Evolutionary conservation across 192 early-diverging fungal species (phyloP).

Genomic region (Backusella australiensis): DNA sequence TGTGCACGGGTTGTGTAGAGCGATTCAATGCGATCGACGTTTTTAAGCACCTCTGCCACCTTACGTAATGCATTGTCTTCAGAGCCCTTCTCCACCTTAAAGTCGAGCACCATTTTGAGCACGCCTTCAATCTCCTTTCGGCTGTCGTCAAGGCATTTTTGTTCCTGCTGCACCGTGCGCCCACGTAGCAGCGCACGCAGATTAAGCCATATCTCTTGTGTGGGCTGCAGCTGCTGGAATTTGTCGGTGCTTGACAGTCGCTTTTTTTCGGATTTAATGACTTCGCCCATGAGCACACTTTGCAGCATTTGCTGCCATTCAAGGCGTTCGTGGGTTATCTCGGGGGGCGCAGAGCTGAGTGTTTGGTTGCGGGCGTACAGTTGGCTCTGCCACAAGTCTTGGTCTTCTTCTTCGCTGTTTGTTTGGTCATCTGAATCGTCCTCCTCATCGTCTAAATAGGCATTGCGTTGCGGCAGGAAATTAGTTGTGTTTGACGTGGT

Average conservation of each 20-base stretch:
- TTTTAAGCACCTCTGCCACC: slow-evolving; percentile 66
- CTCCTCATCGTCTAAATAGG: slow-evolving; percentile 11
- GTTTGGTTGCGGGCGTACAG: slow-evolving; percentile 19
- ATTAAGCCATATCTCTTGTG: slow-evolving; percentile 70
- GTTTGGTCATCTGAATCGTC: slow-evolving; percentile 7
- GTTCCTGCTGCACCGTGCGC: slow-evolving; percentile 59
- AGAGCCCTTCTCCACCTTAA: slow-evolving; percentile 31
- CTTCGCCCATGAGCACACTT: slow-evolving; percentile 77
- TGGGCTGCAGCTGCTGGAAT: slow-evolving; percentile 37
- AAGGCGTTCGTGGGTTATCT: slow-evolving; percentile 62
- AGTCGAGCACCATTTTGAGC: slow-evolving; percentile 63
- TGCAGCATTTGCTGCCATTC: slow-evolving; percentile 88
- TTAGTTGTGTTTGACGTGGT: background rate
- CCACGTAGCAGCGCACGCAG: slow-evolving; percentile 64
- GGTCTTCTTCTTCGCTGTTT: slow-evolving; percentile 12
- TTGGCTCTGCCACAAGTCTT: slow-evolving; percentile 18
- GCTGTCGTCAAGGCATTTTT: slow-evolving; percentile 63
- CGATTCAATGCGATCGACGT: slow-evolving; percentile 73
- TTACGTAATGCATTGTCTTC: slow-evolving; percentile 55
- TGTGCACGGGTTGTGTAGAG: slow-evolving; percentile 71
- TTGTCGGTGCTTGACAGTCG: slow-evolving; percentile 56
- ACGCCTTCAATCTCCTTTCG: slow-evolving; percentile 55
- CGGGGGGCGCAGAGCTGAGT: slow-evolving; percentile 20
- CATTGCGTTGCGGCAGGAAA: background rate
- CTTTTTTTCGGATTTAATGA: slow-evolving; percentile 83